Evolutionary conservation across 306 rosid species (phyloP).

Genomic region (Vigna angularis): DNA sequence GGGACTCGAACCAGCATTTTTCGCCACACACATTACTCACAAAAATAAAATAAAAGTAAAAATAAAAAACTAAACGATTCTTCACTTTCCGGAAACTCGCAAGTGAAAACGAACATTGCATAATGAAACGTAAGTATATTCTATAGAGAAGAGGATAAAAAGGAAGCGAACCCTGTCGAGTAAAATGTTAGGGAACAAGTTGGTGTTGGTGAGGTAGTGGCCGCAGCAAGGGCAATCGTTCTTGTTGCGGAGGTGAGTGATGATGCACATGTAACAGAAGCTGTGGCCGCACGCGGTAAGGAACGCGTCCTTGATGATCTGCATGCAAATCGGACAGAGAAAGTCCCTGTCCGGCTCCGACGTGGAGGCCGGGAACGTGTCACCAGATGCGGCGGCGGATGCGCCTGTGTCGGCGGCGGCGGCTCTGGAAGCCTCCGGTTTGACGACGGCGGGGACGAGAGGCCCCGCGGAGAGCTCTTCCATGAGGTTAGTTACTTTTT

Average conservation of each 20-base stretch:
- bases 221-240: slow-evolving; percentile 97
- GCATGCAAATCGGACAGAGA: slow-evolving; percentile 98
- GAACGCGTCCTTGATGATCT: slow-evolving; percentile 84
- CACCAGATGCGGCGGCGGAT: slow-evolving; percentile 46
- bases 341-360: slow-evolving; percentile 80
- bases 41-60: too few species aligned
- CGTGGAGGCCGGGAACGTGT: slow-evolving; percentile 19
- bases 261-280: slow-evolving; percentile 97
- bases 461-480: slow-evolving; percentile 62
- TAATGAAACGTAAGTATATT: neutral
- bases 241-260: slow-evolving; percentile 92
- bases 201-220: slow-evolving; percentile 74
- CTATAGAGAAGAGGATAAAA: neutral
- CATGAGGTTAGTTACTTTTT: slow-evolving; percentile 35
- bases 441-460: slow-evolving; percentile 60
- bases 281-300: slow-evolving; percentile 94
- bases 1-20: slow-evolving; percentile 17
- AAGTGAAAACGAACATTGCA: neutral
- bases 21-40: neutral
- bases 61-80: neutral
- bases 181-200: slow-evolving; percentile 80
- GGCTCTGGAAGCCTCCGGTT: slow-evolving; percentile 38
- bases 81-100: neutral
- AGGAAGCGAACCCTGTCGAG: slow-evolving; percentile 74
- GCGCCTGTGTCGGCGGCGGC: slow-evolving; percentile 29